Evolutionary conservation across 768 basidiomycete genomes (phyloP), one percentile per base, ranked within the genome.

Genomic region (Rhodotorula toruloides): DNA sequence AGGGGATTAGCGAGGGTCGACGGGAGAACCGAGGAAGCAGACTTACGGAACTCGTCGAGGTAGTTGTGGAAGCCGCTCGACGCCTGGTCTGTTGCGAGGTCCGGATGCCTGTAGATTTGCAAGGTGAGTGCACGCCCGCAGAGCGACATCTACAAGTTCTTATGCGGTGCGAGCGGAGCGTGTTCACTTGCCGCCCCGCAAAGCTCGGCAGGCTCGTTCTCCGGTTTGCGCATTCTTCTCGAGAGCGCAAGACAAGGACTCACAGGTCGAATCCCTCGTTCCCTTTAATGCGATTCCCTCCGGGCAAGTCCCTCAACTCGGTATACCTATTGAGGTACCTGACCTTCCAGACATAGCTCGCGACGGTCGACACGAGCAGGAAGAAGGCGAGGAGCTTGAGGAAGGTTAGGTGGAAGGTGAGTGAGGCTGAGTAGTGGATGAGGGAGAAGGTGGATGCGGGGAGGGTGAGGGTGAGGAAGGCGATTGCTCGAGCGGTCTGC

Each of bases 31-130:
- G 21, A 32, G 37, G 27, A 6, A n/a, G 29, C 10, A 37, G 21
- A 70, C 73, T 43, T 34, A 60, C 98, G 78, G 76, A 99, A 98
- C 75, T 99, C 96, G 76, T 98, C 94, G 34, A 98, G 82, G 73
- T 98, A 98, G 74, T 94, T 93, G 76, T 94, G 92, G 76, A 97
- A 92, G 2, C 88, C 84, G 12, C 75, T 72, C 21, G 85, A 81
- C 58, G 88, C 86, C 74, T 81, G 77, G 22, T 63, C 61, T 67
- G 87, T 84, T 65, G 91, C 91, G 29, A 94, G 87, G 76, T 96
- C 91, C 3, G 92, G 92, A 79, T 94, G 92, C 48, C 70, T 71
- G 61, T 7, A 27, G 5, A 11, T 1, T 2, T 9, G n/a, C 22
- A 91, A 82, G 72, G 72, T 86, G 83, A 14, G 84, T 12, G 31